phyloP scores from a whole-genome alignment of 2,329 filamentous ascomycete species.

The Verticillium nonalfalfae region DNA sequence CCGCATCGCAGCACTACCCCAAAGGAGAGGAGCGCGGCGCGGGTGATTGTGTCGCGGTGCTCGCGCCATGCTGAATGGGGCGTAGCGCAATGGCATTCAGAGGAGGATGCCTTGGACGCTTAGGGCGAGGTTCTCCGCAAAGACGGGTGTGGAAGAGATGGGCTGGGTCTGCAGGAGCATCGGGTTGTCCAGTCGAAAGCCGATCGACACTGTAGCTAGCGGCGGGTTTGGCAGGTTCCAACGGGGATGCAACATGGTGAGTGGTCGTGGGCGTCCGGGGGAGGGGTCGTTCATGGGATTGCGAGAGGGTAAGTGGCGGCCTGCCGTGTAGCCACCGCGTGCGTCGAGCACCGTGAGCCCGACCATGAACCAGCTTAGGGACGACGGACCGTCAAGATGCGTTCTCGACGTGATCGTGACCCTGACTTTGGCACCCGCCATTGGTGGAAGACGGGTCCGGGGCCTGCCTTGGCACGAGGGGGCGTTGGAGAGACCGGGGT shows the following conservation, averaged over 20 bases:
- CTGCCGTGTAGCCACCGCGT: background rate
- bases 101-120: background rate
- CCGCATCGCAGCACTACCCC: background rate
- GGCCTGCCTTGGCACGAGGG: conserved; percentile 2
- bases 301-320: background rate
- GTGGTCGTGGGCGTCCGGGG: background rate
- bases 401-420: background rate
- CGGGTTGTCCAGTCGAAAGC: conserved; percentile 1
- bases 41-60: background rate
- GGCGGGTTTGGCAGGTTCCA: conserved; percentile 1
- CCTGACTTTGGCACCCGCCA: background rate
- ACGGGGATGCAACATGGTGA: background rate
- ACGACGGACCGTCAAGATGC: background rate
- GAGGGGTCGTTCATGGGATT: background rate
- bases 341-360: background rate
- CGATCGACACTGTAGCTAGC: conserved; percentile 2
- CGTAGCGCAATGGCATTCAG: background rate
- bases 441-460: background rate
- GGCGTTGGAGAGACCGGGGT: conserved; percentile 1
- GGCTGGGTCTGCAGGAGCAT: background rate
- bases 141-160: background rate
- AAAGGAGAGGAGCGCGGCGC: background rate
- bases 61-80: background rate
- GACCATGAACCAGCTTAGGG: conserved; percentile 1
- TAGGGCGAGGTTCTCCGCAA: background rate